Evolutionary conservation across 768 basidiomycete genomes (phyloP), one percentile per base, ranked within the genome.

Genomic region (Suillus variegatus): DNA sequence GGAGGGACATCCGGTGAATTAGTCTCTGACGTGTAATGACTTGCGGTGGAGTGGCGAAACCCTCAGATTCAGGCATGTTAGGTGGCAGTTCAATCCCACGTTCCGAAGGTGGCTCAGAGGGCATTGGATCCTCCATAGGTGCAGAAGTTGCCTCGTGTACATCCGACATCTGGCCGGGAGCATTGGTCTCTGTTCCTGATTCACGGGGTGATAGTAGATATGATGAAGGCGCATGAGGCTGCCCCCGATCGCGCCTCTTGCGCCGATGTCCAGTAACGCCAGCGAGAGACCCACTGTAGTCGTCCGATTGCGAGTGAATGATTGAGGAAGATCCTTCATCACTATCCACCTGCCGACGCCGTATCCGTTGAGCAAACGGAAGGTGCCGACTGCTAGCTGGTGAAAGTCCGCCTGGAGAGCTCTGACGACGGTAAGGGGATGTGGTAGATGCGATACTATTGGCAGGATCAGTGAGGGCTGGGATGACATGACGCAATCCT

Each of bases 301-400:
- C 76, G 57, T 85, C 85, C 5, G 83, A 85, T 13, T 81, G 72
- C 0, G 85, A 86, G 64, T 81, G 78, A 22, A 77, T 72, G 0
- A 78, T 76, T 0, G 86, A 86, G 7, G 82, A 82, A 7, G 81
- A 79, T 2, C 76, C 82, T 14, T 82, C 85, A 61, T 84, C 86
- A 54, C 85, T 86, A 52, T 78, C 80, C 12, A 71, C 66, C n/a
- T 71, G 70, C 7, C 71, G 73, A 38, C 76, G 75, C 47, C 77
- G 75, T 41, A 80, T 67, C 54, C 78, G 78, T 40, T 73, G 78
- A 10, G 78, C 73, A 38, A 80, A 66, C 41, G 79, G 78, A 47
- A 82, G 69, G 62, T 81, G 78, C 22, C 77, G 79, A 64, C 82
- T 83, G 63, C 78, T 83, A 8, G 81, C 68, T 0, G 86, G 83